A percentile compares a stretch with the other conserved stretches of the same genome.
Evolutionary conservation across 2,329 filamentous ascomycete species (phyloP).

Genomic region (Verticillium longisporum): DNA sequence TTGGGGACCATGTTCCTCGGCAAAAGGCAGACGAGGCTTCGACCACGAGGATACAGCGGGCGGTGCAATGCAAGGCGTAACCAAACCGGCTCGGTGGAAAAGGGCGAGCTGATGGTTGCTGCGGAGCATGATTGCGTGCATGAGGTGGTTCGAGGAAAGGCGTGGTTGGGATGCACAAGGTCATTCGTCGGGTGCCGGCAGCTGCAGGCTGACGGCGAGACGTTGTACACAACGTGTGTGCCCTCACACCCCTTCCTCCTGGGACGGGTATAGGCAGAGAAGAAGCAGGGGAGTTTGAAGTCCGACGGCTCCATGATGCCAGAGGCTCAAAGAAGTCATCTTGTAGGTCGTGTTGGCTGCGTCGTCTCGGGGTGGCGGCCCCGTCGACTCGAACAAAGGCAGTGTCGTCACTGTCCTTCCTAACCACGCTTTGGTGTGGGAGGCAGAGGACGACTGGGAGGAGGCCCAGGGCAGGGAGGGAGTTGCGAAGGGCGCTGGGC

Average conservation of each 20-base stretch:
- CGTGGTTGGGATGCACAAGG: background rate
- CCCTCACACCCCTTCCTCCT: background rate
- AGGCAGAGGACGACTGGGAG: conserved; percentile 57
- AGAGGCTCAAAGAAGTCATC: background rate
- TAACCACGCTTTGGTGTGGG: conserved; percentile 57
- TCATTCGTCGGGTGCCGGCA: background rate
- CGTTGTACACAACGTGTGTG: background rate
- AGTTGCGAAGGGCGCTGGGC: conserved; percentile 58
- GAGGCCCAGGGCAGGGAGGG: conserved; percentile 60
- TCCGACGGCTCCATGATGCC: background rate
- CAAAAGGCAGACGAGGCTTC: background rate
- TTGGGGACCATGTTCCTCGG: background rate
- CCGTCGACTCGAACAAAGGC: background rate
- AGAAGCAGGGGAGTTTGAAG: background rate
- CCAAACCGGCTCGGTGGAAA: background rate
- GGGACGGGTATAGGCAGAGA: background rate
- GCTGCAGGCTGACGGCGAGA: background rate
- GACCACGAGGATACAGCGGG: background rate
- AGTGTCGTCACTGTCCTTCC: conserved; percentile 5
- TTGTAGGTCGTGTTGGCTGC: background rate
- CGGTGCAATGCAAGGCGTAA: background rate
- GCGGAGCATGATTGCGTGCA: background rate
- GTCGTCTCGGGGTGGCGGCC: background rate
- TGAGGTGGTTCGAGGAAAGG: background rate
- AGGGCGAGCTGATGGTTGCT: background rate